These are phyloP conservation scores for Hymenoscyphus linearis DNA, from an alignment of 2,329 filamentous ascomycete genomes.

Conservation along the genomic window DNA sequence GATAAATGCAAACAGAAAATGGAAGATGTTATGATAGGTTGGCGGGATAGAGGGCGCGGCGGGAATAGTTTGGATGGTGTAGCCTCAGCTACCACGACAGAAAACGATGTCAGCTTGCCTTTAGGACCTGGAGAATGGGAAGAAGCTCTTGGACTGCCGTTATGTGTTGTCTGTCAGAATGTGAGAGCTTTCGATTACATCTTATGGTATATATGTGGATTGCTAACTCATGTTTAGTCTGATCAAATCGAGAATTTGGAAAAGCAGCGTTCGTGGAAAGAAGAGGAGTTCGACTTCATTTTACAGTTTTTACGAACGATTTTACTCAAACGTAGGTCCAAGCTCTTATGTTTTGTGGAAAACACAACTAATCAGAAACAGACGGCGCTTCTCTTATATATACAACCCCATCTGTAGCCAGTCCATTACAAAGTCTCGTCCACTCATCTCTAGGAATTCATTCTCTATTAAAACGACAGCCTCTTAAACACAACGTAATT, in stretches of 20 bases:
- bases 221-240: constrained; percentile 25
- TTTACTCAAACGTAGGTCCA: constrained; percentile 69
- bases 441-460: constrained; percentile 85
- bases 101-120: constrained; percentile 67
- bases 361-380: constrained; percentile 34
- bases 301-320: constrained; percentile 89
- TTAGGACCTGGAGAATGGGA: constrained; percentile 90
- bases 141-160: constrained; percentile 75
- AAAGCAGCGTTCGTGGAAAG: constrained; percentile 86
- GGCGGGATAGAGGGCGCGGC: constrained; percentile 71
- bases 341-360: background rate
- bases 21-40: constrained; percentile 77
- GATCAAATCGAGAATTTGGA: constrained; percentile 68
- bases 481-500: constrained; percentile 84
- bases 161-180: constrained; percentile 95
- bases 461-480: constrained; percentile 71
- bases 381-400: constrained; percentile 83
- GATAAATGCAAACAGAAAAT: constrained; percentile 74
- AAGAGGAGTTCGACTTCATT: constrained; percentile 94
- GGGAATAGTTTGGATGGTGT: constrained; percentile 59
- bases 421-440: constrained; percentile 71
- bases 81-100: constrained; percentile 49
- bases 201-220: background rate
- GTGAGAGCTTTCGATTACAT: constrained; percentile 42
- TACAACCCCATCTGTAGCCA: constrained; percentile 70